These are phyloP conservation scores for Marasmius oreades DNA, from an alignment of 1,284 basidiomycete species.

Conservation along the genomic window DNA sequence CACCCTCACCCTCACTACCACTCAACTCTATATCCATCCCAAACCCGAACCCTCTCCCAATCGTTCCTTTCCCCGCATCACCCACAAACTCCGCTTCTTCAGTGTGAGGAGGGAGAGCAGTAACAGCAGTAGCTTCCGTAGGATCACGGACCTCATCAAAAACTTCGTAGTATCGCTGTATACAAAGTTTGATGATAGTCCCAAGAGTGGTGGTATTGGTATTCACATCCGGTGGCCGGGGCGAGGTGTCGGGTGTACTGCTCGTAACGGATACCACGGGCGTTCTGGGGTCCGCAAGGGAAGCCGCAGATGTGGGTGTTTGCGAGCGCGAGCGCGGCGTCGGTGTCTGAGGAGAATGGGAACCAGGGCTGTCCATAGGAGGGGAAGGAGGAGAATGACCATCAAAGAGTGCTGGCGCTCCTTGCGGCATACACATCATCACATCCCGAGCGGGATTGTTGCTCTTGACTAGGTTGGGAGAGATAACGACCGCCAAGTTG, in stretches of 20 bases:
- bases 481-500: slow-evolving; percentile 76
- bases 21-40: slow-evolving; percentile 2
- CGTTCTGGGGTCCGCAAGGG: background rate
- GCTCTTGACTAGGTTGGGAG: slow-evolving; percentile 73
- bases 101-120: background rate
- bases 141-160: slow-evolving; percentile 76
- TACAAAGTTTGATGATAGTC: slow-evolving; percentile 70
- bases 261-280: background rate
- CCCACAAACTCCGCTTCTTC: slow-evolving; percentile 1
- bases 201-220: slow-evolving; percentile 62
- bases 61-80: background rate
- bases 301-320: slow-evolving; percentile 17
- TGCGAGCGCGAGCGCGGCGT: slow-evolving; percentile 2
- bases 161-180: slow-evolving; percentile 79
- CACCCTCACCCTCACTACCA: background rate
- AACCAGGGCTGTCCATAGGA: no score
- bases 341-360: background rate
- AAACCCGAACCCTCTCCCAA: background rate
- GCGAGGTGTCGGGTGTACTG: slow-evolving; percentile 18
- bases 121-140: slow-evolving; percentile 55
- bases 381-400: background rate
- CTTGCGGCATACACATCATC: slow-evolving; percentile 64
- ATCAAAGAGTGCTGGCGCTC: slow-evolving; percentile 32
- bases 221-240: slow-evolving; percentile 7
- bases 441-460: slow-evolving; percentile 67